Evolutionary conservation across 768 basidiomycete species (phyloP).

Genomic region (Russula compacta): DNA sequence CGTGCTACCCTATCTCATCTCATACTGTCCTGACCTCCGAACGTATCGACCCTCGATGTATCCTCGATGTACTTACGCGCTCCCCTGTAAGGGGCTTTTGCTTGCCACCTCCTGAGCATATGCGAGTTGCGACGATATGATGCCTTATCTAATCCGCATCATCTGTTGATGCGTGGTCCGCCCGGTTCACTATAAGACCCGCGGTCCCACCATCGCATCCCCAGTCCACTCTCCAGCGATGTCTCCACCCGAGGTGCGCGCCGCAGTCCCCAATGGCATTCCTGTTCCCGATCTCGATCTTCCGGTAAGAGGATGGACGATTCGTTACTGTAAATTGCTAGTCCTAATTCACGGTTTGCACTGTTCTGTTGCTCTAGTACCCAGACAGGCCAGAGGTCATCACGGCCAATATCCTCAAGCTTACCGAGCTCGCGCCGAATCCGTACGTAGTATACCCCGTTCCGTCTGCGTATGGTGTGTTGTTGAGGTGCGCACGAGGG

Average conservation of each 20-base stretch:
- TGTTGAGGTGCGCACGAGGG: conserved; percentile 1
- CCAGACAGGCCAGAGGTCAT: conserved; percentile 42
- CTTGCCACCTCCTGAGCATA: too few relatives aligned
- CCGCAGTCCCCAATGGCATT: conserved; percentile 31
- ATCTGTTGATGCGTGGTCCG: conserved; percentile 1
- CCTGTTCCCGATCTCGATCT: conserved; percentile 31
- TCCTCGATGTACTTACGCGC: too few relatives aligned
- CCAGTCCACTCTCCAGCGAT: neutral
- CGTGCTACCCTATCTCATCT: conserved; percentile 29
- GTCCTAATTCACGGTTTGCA: neutral
- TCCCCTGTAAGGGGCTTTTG: too few relatives aligned
- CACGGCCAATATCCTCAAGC: conserved; percentile 38
- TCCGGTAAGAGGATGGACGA: conserved; percentile 28
- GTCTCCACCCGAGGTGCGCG: neutral
- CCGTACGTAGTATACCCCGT: conserved; percentile 27
- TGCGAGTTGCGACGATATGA: too few relatives aligned
- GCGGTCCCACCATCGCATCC: neutral
- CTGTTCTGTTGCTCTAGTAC: conserved; percentile 26
- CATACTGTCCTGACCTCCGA: too few relatives aligned
- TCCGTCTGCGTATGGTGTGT: conserved; percentile 2
- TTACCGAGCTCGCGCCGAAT: conserved; percentile 31
- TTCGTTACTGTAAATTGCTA: too few relatives aligned
- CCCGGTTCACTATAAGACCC: neutral
- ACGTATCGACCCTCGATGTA: too few relatives aligned
- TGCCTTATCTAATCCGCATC: too few relatives aligned